A percentile compares a stretch with the other conserved stretches of the same genome.
phyloP scores from a whole-genome alignment of 208 protist genomes.

The Dictyostelium gargantuum region DNA sequence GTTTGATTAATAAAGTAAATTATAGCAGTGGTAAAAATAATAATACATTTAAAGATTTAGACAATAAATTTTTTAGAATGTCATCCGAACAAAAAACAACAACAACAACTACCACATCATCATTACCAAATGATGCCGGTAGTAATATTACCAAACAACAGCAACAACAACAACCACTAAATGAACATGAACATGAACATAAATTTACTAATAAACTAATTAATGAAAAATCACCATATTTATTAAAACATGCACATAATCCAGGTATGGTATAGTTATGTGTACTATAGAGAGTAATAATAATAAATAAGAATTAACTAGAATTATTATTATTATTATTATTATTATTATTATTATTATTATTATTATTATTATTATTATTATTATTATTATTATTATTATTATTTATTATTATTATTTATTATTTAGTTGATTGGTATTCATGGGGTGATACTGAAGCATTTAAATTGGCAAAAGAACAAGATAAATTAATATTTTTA shows the following conservation, averaged over 20 bases:
- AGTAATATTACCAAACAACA: too few species aligned
- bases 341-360: too few species aligned
- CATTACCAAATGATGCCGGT: too few species aligned
- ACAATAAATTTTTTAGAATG: neutral
- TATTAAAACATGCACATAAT: slow-evolving; percentile 81
- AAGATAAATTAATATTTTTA: slow-evolving; percentile 84
- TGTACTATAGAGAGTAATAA: too few species aligned
- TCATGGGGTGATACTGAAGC: slow-evolving; percentile 82
- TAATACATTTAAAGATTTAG: neutral
- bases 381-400: too few species aligned
- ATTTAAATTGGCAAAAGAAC: slow-evolving; percentile 70
- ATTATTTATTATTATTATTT: too few species aligned
- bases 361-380: too few species aligned
- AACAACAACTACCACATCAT: neutral
- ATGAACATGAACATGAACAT: neutral
- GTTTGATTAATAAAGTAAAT: neutral
- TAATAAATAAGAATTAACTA: too few species aligned
- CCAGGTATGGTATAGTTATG: too few species aligned
- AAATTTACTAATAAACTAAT: slow-evolving; percentile 68
- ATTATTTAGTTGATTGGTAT: slow-evolving; percentile 84
- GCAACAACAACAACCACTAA: neutral
- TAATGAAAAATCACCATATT: slow-evolving; percentile 72
- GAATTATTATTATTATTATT: too few species aligned
- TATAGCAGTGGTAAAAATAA: neutral
- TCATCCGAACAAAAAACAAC: neutral